A percentile compares a stretch with the other conserved stretches of the same genome.
phyloP scores from a whole-genome alignment of 1,284 basidiomycete species.

The Sporisorium scitamineum region DNA sequence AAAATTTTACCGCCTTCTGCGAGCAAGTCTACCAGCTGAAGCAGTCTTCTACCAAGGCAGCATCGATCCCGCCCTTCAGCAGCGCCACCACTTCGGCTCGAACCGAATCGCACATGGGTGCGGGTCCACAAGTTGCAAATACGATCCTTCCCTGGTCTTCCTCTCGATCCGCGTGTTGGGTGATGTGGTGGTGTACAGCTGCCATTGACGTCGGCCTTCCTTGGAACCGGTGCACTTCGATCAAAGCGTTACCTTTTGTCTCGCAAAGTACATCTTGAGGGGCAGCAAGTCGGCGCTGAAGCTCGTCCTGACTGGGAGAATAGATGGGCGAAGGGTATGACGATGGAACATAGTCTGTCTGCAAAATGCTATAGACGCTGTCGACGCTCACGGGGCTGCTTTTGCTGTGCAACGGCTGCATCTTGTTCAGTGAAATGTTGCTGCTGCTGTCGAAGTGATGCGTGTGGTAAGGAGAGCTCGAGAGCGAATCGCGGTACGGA shows the following conservation, averaged over 20 bases:
- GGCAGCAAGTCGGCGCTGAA: background rate
- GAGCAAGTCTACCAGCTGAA: slow-evolving; percentile 16
- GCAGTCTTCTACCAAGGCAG: slow-evolving; percentile 19
- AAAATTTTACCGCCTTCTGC: background rate
- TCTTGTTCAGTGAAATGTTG: background rate
- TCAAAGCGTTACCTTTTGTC: background rate
- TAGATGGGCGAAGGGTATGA: background rate
- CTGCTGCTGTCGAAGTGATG: background rate
- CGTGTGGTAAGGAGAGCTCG: background rate
- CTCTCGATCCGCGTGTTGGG: background rate
- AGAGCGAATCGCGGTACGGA: background rate
- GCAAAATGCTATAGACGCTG: slow-evolving; percentile 3
- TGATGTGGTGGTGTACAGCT: slow-evolving; percentile 18
- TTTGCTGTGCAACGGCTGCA: slow-evolving; percentile 4
- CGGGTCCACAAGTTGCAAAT: slow-evolving; percentile 30
- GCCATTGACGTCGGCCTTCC: slow-evolving; percentile 26
- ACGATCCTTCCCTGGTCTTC: slow-evolving; percentile 7
- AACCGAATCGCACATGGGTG: slow-evolving; percentile 21
- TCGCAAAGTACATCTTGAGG: slow-evolving; percentile 14
- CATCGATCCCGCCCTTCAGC: slow-evolving; percentile 13
- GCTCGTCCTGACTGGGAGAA: background rate
- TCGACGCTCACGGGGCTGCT: slow-evolving; percentile 1
- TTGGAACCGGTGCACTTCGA: slow-evolving; percentile 13
- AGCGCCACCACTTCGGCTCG: slow-evolving; percentile 12
- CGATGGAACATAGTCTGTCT: background rate